Conservation (phyloP, 805 yeast genomes). For the Metschnikowia cerradonensis region DNA sequence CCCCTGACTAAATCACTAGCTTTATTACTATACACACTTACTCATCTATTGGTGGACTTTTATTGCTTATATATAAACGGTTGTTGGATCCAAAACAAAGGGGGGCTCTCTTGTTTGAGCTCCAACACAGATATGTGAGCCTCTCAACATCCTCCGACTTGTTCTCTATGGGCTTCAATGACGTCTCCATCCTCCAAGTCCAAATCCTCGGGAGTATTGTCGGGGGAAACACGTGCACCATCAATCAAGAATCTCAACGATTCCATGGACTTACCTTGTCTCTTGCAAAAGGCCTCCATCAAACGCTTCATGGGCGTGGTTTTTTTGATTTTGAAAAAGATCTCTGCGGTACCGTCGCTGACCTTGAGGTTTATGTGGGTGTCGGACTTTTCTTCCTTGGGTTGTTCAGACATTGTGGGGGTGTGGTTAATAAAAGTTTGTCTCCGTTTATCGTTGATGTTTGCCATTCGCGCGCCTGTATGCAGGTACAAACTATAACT, state of each 20-base stretch:
- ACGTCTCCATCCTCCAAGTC: constrained; percentile 95
- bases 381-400: constrained; percentile 20
- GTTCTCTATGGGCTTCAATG: constrained; percentile 96
- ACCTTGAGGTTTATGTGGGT: constrained; percentile 92
- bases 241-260: constrained; percentile 87
- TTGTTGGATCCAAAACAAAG: background rate
- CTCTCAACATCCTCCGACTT: constrained; percentile 55
- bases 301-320: constrained; percentile 89
- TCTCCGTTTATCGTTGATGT: constrained; percentile 2
- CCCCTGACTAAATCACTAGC: too few species aligned
- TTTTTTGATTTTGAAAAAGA: constrained; percentile 91
- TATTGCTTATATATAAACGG: background rate
- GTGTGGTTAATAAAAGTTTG: background rate
- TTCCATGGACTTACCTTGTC: constrained; percentile 86
- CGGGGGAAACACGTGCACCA: constrained; percentile 84
- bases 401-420: constrained; percentile 17
- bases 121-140: background rate
- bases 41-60: background rate
- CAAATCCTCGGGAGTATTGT: constrained; percentile 87
- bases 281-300: constrained; percentile 96
- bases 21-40: too few species aligned
- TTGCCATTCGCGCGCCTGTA: constrained; percentile 6
- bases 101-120: background rate
- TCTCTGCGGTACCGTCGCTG: constrained; percentile 89
- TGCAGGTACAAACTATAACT: background rate